Evolutionary conservation across 805 yeast species (phyloP), one percentile per base, ranked within the genome.

Genomic region (Ogataea ganodermae): DNA sequence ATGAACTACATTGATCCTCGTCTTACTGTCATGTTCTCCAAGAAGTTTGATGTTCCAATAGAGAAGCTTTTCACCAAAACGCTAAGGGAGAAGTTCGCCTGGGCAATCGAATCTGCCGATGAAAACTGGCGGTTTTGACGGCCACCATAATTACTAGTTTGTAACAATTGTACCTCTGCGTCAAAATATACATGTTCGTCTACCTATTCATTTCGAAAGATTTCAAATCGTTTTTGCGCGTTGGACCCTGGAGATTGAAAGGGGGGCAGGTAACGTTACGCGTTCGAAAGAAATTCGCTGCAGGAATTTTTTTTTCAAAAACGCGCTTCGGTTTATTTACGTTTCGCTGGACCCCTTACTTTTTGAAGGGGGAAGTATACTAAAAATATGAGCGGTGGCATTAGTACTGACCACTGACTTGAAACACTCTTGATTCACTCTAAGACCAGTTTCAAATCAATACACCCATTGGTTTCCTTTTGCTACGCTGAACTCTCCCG

Each of bases 1-100:
- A 81, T 88, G 76, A 92, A 92, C 67, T 92, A 92, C 73, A 92
- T 92, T 50, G 98, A 92, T 67, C 98, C 98, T 21, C 76, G 98
- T 55, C 72, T 92, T 57, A 83, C 96, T 0, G 97, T 89, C 20
- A 82, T 87, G 77, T 92, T 90, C 62, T 79, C 96, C 44, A 91
- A 90, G 67, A 87, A 83, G 67, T 89, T 72, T 63, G 75, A 80
- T 45, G 97, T 92, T 17, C 98, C 98, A 6, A 85, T 92, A 45
- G 97, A 92, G 67, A 91, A 88, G 67, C 73, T 92, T 35, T 90
- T 92, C 58, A 86, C 97, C 10, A 91, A 90, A 70, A 88, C 98
- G 0, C 72, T 92, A 45, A 73, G 97, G 51, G 97, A 91, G 35
- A 92, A 92, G 71, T 92, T 92, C 70, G 83, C 80, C 39, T 92